phyloP scores from a whole-genome alignment of 257 asterid genomes.

The Petrea volubilis region DNA sequence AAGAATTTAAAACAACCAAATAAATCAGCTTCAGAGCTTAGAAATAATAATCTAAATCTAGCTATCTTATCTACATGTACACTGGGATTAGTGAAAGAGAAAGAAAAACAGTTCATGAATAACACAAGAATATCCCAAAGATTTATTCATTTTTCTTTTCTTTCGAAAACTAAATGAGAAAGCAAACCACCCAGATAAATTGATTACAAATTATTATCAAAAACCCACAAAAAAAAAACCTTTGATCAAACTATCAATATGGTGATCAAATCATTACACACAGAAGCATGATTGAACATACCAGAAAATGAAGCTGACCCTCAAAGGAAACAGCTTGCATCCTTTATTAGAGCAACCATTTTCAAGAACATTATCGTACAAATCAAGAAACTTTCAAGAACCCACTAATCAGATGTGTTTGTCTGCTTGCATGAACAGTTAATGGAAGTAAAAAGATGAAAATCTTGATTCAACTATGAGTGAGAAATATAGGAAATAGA shows the following conservation, averaged over 20 bases:
- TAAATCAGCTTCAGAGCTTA: conserved; percentile 3
- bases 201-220: conserved; percentile 18
- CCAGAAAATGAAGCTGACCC: conserved; percentile 58
- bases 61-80: conserved; percentile 4
- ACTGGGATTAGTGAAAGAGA: neutral
- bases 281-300: conserved; percentile 27
- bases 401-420: conserved; percentile 37
- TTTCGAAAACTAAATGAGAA: conserved; percentile 14
- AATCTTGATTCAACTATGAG: conserved; percentile 24
- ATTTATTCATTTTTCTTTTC: neutral
- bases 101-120: neutral
- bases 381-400: conserved; percentile 23
- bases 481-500: neutral
- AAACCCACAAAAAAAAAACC: conserved; percentile 15
- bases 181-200: conserved; percentile 17
- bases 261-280: neutral
- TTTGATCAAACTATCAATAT: conserved; percentile 7
- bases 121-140: conserved; percentile 17
- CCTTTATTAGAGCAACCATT: conserved; percentile 39
- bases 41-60: conserved; percentile 20
- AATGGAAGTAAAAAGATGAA: conserved; percentile 20
- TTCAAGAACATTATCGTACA: conserved; percentile 18
- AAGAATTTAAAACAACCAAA: conserved; percentile 3
- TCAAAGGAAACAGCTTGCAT: conserved; percentile 37
- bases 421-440: conserved; percentile 34